These are phyloP conservation scores for Pyrus communis DNA, from an alignment of 306 rosid species.

Conservation along the genomic window DNA sequence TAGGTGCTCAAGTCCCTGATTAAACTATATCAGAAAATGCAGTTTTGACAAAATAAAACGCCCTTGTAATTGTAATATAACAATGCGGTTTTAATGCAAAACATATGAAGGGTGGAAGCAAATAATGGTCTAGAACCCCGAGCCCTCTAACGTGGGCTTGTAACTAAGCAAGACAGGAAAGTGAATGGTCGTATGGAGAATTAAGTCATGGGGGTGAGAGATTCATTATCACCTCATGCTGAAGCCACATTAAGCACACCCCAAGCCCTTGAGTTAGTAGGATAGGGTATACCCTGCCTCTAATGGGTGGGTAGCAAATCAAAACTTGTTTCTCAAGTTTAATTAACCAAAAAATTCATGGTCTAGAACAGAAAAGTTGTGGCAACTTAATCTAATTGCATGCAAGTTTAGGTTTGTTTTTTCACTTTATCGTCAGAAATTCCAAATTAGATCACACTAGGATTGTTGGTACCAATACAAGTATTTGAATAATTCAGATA, in stretches of 20 bases:
- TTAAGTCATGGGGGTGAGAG: too few species aligned
- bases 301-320: too few species aligned
- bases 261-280: too few species aligned
- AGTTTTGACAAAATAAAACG: neutral
- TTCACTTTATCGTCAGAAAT: neutral
- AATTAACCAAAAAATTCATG: too few species aligned
- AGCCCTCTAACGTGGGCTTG: too few species aligned
- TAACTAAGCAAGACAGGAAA: too few species aligned
- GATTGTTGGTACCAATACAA: neutral
- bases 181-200: too few species aligned
- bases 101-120: neutral
- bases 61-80: neutral
- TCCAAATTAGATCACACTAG: neutral
- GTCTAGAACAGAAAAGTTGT: neutral
- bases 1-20: neutral
- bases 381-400: too few species aligned
- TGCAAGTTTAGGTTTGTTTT: neutral
- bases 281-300: too few species aligned
- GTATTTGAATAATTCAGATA: neutral
- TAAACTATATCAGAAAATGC: neutral
- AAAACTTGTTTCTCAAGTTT: too few species aligned
- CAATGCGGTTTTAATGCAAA: neutral
- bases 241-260: too few species aligned
- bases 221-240: too few species aligned
- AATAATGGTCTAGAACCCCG: neutral